Evolutionary conservation across 306 rosid species (phyloP), one percentile per base, ranked within the genome.

Genomic region (Boehmeria nivea): DNA sequence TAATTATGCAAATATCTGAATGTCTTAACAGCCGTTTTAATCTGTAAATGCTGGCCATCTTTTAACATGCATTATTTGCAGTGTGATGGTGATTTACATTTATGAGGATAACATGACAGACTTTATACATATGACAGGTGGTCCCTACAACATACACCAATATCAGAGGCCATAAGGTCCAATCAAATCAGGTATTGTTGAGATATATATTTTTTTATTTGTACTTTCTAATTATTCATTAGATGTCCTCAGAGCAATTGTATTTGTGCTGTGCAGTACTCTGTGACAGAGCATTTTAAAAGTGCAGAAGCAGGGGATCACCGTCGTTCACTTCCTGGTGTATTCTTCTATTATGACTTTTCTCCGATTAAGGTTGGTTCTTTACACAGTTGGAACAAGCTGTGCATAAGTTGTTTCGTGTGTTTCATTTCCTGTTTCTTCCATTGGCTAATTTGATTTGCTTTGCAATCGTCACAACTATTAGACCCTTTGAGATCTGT

Each of bases 241-340:
- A 38, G 28, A 52, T 64, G 44, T 47, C 22, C 67, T 68, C 25
- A 72, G 54, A 60, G 52, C 65, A 37, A 51, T 20, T 0, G 45
- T 25, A 54, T 50, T 61, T 67, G 76, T 56, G 40, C 80, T 69
- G 42, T 57, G 65, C 88, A 89, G 95, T 89, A 85, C 71, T 89
- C 97, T 36, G 95, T 86, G 52, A 89, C 95, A 4, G 95, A 89
- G 80, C 97, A 89, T 83, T 89, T 78, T 66, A 86, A 77, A 76
- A 77, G 78, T 73, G 59, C 81, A 27, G 95, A 89, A 53, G 27
- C 57, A 2, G 89, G 87, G 47, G n/a, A n/a, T n/a, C n/a, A n/a
- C n/a, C 44, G 1, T 20, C 74, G 40, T 6, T 45, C 76, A 43
- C 58, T 81, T 55, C 83, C 97, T 9, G 97, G 97, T 52, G 85